phyloP scores from a whole-genome alignment of 495 filamentous ascomycete genomes.

The Aspergillus sclerotioniger region DNA sequence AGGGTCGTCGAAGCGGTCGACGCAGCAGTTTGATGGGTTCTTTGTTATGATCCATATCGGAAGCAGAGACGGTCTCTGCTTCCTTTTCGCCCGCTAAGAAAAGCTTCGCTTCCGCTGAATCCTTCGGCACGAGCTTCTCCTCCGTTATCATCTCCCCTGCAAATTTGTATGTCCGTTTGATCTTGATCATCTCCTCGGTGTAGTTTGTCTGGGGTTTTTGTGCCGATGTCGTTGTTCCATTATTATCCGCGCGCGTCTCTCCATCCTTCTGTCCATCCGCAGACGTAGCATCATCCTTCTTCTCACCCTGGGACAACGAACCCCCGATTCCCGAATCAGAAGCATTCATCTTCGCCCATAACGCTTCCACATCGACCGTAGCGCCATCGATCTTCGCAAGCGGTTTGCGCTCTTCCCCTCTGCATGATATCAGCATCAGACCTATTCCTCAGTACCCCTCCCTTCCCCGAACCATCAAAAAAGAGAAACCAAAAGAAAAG shows the following conservation, averaged over 20 bases:
- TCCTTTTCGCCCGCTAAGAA: constrained; percentile 60
- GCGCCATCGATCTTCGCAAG: constrained; percentile 62
- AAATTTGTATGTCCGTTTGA: constrained; percentile 87
- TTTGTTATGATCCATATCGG: constrained; percentile 29
- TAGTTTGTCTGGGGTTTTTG: constrained; percentile 19
- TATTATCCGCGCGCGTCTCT: constrained; percentile 23
- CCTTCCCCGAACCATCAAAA: background rate
- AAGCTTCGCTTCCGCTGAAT: constrained; percentile 77
- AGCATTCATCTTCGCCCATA: constrained; percentile 80
- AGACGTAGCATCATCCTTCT: constrained; percentile 19
- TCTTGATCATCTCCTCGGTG: constrained; percentile 62
- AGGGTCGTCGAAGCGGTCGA: constrained; percentile 69
- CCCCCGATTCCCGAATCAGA: constrained; percentile 23
- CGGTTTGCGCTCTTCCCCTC: constrained; percentile 63
- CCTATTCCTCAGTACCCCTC: background rate
- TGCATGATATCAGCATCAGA: constrained; percentile 29
- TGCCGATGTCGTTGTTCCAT: background rate
- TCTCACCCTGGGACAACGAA: constrained; percentile 15
- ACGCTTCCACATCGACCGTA: constrained; percentile 82
- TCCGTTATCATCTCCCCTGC: constrained; percentile 83
- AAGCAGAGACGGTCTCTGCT: constrained; percentile 29
- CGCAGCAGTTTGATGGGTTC: constrained; percentile 41
- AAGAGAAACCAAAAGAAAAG: background rate
- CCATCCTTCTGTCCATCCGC: constrained; percentile 15
- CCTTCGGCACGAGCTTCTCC: constrained; percentile 72